A percentile compares a stretch with the other conserved stretches of the same genome.
These are phyloP conservation scores for Zhuliangozyma parablackwelliae DNA, from an alignment of 1,139 yeast genomes.

Conservation along the genomic window DNA sequence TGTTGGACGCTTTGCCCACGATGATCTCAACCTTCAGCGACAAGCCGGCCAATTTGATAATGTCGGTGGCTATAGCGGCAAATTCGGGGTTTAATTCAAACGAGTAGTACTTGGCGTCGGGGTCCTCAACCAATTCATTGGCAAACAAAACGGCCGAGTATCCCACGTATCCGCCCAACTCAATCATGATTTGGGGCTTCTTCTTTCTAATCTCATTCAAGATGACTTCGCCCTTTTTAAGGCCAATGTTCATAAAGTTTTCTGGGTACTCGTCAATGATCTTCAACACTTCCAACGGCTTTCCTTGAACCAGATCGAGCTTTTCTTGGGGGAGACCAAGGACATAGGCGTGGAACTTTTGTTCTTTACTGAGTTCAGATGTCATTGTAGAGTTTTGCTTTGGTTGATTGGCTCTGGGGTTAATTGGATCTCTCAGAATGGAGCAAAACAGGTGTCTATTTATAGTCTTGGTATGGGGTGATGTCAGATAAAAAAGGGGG, in stretches of 20 bases:
- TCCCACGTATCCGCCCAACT: slow-evolving; percentile 44
- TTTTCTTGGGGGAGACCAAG: slow-evolving; percentile 18
- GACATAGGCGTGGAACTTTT: slow-evolving; percentile 19
- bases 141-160: slow-evolving; percentile 40
- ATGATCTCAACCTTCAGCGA: slow-evolving; percentile 26
- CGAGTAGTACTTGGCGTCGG: slow-evolving; percentile 29
- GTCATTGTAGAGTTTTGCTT: no score
- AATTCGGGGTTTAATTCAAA: slow-evolving; percentile 32
- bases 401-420: no score
- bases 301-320: slow-evolving; percentile 17
- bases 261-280: slow-evolving; percentile 25
- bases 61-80: slow-evolving; percentile 28
- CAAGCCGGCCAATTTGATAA: slow-evolving; percentile 37
- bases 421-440: no score
- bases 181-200: slow-evolving; percentile 33
- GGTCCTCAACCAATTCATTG: slow-evolving; percentile 18
- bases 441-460: no score
- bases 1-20: slow-evolving; percentile 32
- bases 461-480: no score
- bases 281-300: slow-evolving; percentile 27
- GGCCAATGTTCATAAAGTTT: slow-evolving; percentile 31
- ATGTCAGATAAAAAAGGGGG: no score
- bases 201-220: slow-evolving; percentile 18
- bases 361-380: slow-evolving; percentile 13
- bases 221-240: slow-evolving; percentile 27